phyloP scores from a whole-genome alignment of 2,329 filamentous ascomycete species.

The Hypomyces rosellus region DNA sequence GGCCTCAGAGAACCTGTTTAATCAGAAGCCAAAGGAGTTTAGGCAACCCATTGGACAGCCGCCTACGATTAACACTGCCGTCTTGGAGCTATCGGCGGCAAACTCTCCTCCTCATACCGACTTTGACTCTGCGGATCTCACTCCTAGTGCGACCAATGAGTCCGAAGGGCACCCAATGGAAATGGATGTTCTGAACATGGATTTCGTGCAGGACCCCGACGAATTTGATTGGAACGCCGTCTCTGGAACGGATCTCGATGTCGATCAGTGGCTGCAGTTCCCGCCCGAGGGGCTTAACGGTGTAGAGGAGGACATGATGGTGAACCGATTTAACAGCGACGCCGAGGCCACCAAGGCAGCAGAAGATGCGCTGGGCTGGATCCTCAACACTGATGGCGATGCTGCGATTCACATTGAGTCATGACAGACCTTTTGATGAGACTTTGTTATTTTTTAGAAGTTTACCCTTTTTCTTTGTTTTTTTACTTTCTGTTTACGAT shows the following conservation, averaged over 20 bases:
- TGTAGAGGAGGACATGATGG: constrained; percentile 31
- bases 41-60: constrained; percentile 30
- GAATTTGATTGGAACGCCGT: constrained; percentile 51
- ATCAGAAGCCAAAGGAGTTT: constrained; percentile 23
- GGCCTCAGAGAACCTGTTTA: constrained; percentile 33
- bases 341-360: constrained; percentile 22
- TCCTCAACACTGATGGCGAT: constrained; percentile 23
- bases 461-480: too few relatives aligned
- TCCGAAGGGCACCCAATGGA: constrained; percentile 35
- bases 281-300: constrained; percentile 42
- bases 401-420: background rate
- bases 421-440: too few relatives aligned
- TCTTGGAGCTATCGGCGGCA: constrained; percentile 25
- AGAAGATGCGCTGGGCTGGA: constrained; percentile 24
- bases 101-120: constrained; percentile 42
- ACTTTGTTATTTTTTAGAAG: too few relatives aligned
- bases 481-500: too few relatives aligned
- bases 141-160: constrained; percentile 39
- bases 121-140: constrained; percentile 35
- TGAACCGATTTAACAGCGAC: constrained; percentile 24
- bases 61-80: constrained; percentile 26
- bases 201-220: constrained; percentile 40
- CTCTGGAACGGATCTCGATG: constrained; percentile 48
- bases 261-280: constrained; percentile 55
- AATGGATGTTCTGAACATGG: constrained; percentile 35